Base-by-base conservation (phyloP, 2,329 filamentous ascomycete genomes). In the Pseudogymnoascus sp. region DNA sequence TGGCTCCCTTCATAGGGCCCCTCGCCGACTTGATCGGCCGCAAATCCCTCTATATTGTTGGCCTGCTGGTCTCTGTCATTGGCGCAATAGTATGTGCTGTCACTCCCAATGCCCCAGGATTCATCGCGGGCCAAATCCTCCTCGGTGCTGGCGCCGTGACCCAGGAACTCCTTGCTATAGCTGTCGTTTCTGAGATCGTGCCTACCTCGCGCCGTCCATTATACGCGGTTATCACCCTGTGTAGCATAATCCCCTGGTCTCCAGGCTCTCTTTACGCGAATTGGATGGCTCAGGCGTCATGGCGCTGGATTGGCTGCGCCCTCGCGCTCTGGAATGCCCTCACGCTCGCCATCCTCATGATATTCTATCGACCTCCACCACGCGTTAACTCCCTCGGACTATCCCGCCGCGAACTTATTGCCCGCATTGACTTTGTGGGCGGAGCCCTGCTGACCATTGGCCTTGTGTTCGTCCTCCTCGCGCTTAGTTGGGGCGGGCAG, bases 371-470 rank as follows among this genome's bases (percentile, higher is more conserved):
- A 62, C 78, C 78, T 25, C 78, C 78, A 6, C 76, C 76, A 22
- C 71, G 77, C 66, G 68, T 73, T 41, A 79, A 78, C 65, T 74
- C 74, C 0, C 61, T 68, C 35, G 76, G 75, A 3, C 62, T 78
- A 45, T 71, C 68, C n/a, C 71, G 66, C 33, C 71, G 65, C 60
- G 74, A 79, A 62, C 71, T 78, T 12, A 67, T 82, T 16, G 69
- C 69, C 16, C 75, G 78, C 12, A 74, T 84, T 61, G 81, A 84
- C 67, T 82, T 77, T 64, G 69, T 82, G 3, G 80, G 80, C 45
- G 75, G 79, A 2, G 73, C 77, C 28, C 69, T 82, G 25, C 79
- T 79, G 64, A 77, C 79, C 49, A 69, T 68, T n/a, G 79, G 79
- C 14, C 70, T 81, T 65, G 73, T 80, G 22, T 58, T 80, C 0